Evolutionary conservation across 306 rosid species (phyloP).

Genomic region (Castanea mollissima): DNA sequence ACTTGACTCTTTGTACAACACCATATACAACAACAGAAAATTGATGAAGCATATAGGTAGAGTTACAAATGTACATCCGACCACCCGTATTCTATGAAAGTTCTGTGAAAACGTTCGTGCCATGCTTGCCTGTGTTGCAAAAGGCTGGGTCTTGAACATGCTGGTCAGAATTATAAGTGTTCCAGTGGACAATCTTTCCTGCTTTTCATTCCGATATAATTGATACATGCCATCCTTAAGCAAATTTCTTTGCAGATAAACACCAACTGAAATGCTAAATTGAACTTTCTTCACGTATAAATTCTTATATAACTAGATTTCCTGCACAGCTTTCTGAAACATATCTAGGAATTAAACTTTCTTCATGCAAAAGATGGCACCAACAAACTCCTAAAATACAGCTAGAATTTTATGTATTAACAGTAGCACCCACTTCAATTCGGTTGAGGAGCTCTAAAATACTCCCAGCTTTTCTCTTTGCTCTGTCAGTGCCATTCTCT

Average conservation of each 20-base stretch:
- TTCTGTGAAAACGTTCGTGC: background rate
- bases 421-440: conserved; percentile 37
- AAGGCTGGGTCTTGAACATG: background rate
- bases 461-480: conserved; percentile 87
- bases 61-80: background rate
- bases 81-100: background rate
- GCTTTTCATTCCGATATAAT: background rate
- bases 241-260: background rate
- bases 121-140: background rate
- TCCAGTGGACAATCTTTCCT: background rate
- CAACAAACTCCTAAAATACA: background rate
- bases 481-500: conserved; percentile 94
- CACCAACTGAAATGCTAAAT: background rate
- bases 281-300: background rate
- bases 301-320: background rate
- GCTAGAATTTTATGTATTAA: conserved; percentile 14
- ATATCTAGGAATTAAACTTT: background rate
- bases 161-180: background rate
- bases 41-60: background rate
- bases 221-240: background rate
- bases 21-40: background rate
- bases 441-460: conserved; percentile 65
- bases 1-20: too few species aligned
- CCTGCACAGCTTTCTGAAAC: conserved; percentile 6
- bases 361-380: background rate